These are phyloP conservation scores for Linnemannia hyalina DNA, from an alignment of 192 early-diverging fungal genomes.

Conservation along the genomic window DNA sequence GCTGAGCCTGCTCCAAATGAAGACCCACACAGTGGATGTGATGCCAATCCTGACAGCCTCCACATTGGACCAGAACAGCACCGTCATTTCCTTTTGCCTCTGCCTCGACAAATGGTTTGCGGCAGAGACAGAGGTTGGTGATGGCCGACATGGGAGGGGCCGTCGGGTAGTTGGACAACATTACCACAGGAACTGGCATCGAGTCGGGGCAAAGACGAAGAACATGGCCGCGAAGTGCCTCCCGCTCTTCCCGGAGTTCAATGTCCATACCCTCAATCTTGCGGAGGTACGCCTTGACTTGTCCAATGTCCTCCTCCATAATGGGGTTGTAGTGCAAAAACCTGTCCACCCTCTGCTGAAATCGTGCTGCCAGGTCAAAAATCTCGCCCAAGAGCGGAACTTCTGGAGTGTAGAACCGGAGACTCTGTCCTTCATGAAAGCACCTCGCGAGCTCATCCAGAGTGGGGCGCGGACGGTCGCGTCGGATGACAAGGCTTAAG, in stretches of 20 bases:
- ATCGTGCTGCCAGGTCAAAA: slow-evolving; percentile 7
- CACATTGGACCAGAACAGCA: slow-evolving; percentile 73
- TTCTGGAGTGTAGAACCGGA: slow-evolving; percentile 60
- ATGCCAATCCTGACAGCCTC: slow-evolving; percentile 75
- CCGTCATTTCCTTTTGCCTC: slow-evolving; percentile 19
- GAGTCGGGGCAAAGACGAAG: slow-evolving; percentile 32
- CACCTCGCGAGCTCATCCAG: slow-evolving; percentile 46
- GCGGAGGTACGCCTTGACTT: slow-evolving; percentile 53
- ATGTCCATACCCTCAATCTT: slow-evolving; percentile 60
- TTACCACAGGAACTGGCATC: slow-evolving; percentile 17
- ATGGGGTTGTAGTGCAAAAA: slow-evolving; percentile 36
- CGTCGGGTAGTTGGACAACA: slow-evolving; percentile 25
- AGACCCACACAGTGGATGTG: slow-evolving; percentile 71
- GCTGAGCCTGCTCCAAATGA: slow-evolving; percentile 57
- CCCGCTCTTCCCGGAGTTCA: slow-evolving; percentile 54
- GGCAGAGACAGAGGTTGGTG: slow-evolving; percentile 19
- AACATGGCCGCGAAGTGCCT: slow-evolving; percentile 56
- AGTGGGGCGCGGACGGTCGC: slow-evolving; percentile 54
- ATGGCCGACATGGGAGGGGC: slow-evolving; percentile 29
- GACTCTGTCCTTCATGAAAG: slow-evolving; percentile 52
- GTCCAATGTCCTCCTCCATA: slow-evolving; percentile 37
- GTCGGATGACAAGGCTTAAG: slow-evolving; percentile 39
- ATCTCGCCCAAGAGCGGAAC: slow-evolving; percentile 26
- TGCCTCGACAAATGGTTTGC: background rate
- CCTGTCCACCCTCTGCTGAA: slow-evolving; percentile 14